A percentile compares a stretch with the other conserved stretches of the same genome.
Conservation (phyloP, 2,329 filamentous ascomycete species). For the Aspergillus glaucus region DNA sequence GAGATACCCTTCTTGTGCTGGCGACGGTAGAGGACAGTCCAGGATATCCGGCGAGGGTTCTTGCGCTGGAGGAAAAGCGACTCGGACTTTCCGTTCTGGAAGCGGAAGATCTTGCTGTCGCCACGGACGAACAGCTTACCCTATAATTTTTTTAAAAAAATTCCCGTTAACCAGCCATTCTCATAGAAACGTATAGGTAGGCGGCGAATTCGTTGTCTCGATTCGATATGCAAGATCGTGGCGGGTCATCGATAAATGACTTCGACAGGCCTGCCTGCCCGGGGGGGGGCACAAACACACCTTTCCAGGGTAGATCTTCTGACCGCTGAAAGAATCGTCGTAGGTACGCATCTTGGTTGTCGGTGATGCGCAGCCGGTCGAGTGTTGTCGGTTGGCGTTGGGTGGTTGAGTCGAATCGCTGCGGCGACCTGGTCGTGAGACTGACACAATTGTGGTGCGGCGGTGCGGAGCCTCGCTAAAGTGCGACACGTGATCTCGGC, state of each 20-base stretch:
- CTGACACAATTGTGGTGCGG: slow-evolving; percentile 35
- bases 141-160: slow-evolving; percentile 47
- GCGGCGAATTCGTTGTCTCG: background rate
- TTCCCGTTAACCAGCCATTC: slow-evolving; percentile 19
- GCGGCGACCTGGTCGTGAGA: slow-evolving; percentile 26
- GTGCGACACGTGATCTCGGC: slow-evolving; percentile 36
- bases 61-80: slow-evolving; percentile 99
- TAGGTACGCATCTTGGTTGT: slow-evolving; percentile 66
- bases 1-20: slow-evolving; percentile 99
- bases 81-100: slow-evolving; percentile 99
- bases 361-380: slow-evolving; percentile 40
- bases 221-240: background rate
- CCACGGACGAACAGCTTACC: slow-evolving; percentile 99
- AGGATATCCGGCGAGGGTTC: slow-evolving; percentile 99
- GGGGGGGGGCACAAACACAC: slow-evolving; percentile 44
- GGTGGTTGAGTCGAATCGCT: slow-evolving; percentile 39
- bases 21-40: slow-evolving; percentile 96
- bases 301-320: slow-evolving; percentile 77
- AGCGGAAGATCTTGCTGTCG: slow-evolving; percentile 99
- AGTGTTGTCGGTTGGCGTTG: slow-evolving; percentile 37
- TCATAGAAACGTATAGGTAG: background rate
- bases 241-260: background rate
- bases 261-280: slow-evolving; percentile 3
- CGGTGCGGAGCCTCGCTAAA: slow-evolving; percentile 41
- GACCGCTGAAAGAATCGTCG: slow-evolving; percentile 71